Base-by-base conservation (phyloP, 768 basidiomycete genomes). In the Leccinum pellstonianum region DNA sequence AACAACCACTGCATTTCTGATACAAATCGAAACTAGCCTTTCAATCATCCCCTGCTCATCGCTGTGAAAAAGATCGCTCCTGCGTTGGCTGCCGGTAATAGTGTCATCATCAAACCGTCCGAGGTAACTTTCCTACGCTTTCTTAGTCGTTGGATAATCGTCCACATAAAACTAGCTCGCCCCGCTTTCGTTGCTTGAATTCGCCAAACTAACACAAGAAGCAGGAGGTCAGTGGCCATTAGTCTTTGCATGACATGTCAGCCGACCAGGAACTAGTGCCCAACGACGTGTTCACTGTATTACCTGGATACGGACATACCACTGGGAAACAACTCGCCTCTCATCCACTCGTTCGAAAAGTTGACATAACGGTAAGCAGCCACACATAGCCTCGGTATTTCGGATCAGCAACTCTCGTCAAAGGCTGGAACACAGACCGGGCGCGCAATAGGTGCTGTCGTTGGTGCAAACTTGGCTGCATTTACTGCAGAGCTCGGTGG, bases 41-140 rank as follows among this genome's bases (percentile, higher is more conserved):
- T 93, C 73, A 95, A 95, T 65, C 92, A 95, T 64, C 93, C 93
- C 1, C 76, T 95, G n/a, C 73, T 95, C 37, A 95, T 95, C 62
- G 90, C 91, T 2, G 71, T 94, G 55, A 95, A 95, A 79, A 95
- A 95, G 74, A 88, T 94, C 56, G 90, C 87, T 0, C 90, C 90
- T 5, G 91, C 90, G 1, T 77, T 94, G 27, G 92, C 92, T 48
- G 89, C 91, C 8, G 92, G 91, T 5, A 93, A 93, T 66, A 86
- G 86, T 55, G 86, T 94, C 51, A 80, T 93, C 53, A 85, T 93
- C 19, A 93, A 93, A 66, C 89, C 91, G 1, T 91, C 90, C 48
- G 90, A 93, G 77, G 87, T 86, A 43, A 29, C 21, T 8, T 50
- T 35, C 23, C 11, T 31, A 49, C 10, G 3, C n/a, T 58, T 14